Evolutionary conservation across 495 filamentous ascomycete genomes (phyloP).

Genomic region (Xylaria curta): DNA sequence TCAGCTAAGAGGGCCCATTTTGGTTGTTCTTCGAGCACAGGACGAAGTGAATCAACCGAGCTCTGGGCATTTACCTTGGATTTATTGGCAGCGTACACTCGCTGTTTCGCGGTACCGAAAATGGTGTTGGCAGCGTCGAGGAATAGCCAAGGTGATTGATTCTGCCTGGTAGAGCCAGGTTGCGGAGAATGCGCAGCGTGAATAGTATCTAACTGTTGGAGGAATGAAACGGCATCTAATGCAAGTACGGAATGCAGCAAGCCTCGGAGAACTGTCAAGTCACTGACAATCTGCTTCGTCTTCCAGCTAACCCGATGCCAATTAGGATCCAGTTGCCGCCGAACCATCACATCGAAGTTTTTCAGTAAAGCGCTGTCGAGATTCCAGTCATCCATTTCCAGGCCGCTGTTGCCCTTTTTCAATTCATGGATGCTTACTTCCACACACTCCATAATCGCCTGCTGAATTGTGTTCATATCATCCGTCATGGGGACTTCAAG

Average conservation of each 20-base stretch:
- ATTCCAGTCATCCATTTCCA: slow-evolving; percentile 98
- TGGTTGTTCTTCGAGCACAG: slow-evolving; percentile 92
- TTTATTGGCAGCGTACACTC: slow-evolving; percentile 76
- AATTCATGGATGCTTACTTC: slow-evolving; percentile 92
- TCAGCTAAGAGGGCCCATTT: slow-evolving; percentile 91
- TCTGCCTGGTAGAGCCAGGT: slow-evolving; percentile 84
- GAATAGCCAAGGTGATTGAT: slow-evolving; percentile 95
- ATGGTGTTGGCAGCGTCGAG: slow-evolving; percentile 94
- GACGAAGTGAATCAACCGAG: slow-evolving; percentile 70
- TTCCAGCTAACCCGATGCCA: slow-evolving; percentile 97
- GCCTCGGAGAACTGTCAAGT: slow-evolving; percentile 83
- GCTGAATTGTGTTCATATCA: slow-evolving; percentile 90
- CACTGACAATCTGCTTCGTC: slow-evolving; percentile 90
- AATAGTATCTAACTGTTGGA: slow-evolving; percentile 93
- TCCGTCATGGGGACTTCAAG: slow-evolving; percentile 97
- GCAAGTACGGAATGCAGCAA: slow-evolving; percentile 86
- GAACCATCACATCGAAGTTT: slow-evolving; percentile 87
- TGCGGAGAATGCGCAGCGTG: slow-evolving; percentile 88
- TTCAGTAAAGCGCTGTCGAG: slow-evolving; percentile 92
- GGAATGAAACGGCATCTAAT: slow-evolving; percentile 89
- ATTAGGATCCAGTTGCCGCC: slow-evolving; percentile 91
- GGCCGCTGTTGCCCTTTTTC: slow-evolving; percentile 82
- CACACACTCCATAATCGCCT: slow-evolving; percentile 93
- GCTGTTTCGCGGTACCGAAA: slow-evolving; percentile 85
- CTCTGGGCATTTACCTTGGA: slow-evolving; percentile 48